These are phyloP conservation scores for Agaricus blazei DNA, from an alignment of 768 basidiomycete species.

Conservation along the genomic window DNA sequence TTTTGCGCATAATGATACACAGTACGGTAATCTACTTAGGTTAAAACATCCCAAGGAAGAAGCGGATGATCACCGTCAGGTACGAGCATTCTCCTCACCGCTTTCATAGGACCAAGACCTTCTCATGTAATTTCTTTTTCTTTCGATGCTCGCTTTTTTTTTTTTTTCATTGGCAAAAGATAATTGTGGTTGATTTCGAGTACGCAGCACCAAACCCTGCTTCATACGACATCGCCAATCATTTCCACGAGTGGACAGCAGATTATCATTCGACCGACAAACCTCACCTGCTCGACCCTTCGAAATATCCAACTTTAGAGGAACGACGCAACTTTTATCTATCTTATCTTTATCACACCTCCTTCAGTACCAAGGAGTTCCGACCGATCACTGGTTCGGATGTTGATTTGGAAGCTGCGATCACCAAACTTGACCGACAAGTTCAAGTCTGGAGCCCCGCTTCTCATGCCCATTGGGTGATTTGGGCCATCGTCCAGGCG, in stretches of 20 bases:
- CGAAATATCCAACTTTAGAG: slow-evolving; percentile 64
- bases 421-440: slow-evolving; percentile 66
- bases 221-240: slow-evolving; percentile 94
- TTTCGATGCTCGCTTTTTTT: slow-evolving; percentile 3
- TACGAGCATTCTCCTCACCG: slow-evolving; percentile 25
- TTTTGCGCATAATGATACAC: slow-evolving; percentile 92
- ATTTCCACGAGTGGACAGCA: slow-evolving; percentile 96
- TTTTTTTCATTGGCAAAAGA: slow-evolving; percentile 33
- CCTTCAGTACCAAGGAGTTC: slow-evolving; percentile 4
- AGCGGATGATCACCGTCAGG: slow-evolving; percentile 74
- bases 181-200: slow-evolving; percentile 97
- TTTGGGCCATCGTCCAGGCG: slow-evolving; percentile 94
- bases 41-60: slow-evolving; percentile 52
- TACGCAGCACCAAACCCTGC: slow-evolving; percentile 92
- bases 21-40: slow-evolving; percentile 88
- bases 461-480: slow-evolving; percentile 86
- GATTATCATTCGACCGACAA: slow-evolving; percentile 66
- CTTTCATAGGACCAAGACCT: not conserved
- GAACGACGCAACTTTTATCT: slow-evolving; percentile 82
- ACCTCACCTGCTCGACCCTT: slow-evolving; percentile 60
- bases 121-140: slow-evolving; percentile 1
- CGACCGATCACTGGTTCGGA: slow-evolving; percentile 19
- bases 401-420: slow-evolving; percentile 36
- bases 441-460: slow-evolving; percentile 88
- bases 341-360: slow-evolving; percentile 66